phyloP scores from a whole-genome alignment of 768 basidiomycete genomes.

The Tulasnella calospora region DNA sequence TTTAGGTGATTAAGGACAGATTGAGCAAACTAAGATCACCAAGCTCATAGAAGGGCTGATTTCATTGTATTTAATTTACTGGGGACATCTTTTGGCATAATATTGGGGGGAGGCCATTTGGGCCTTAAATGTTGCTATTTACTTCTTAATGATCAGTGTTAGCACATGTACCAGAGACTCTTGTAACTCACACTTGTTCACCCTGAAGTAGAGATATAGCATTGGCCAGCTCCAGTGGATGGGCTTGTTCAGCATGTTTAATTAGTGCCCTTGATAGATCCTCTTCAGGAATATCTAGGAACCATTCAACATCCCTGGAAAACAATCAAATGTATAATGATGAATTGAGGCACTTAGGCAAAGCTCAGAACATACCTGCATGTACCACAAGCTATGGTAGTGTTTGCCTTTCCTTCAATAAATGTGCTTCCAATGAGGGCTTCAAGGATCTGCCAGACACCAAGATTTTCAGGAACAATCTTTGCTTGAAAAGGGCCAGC shows the following conservation, averaged over 20 bases:
- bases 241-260: neutral
- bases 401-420: neutral
- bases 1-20: no score
- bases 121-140: no score
- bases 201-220: neutral
- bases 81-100: no score
- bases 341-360: neutral
- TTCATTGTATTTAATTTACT: no score
- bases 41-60: no score
- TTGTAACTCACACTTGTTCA: no score
- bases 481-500: no score
- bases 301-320: neutral
- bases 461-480: neutral
- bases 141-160: no score
- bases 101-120: no score
- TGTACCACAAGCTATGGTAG: neutral
- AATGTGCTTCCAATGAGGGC: neutral
- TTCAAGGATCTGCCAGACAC: neutral
- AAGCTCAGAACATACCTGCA: neutral
- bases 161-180: no score
- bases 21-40: no score
- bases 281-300: neutral
- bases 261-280: neutral
- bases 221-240: neutral
- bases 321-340: neutral